Evolutionary conservation across 306 rosid species (phyloP).

Genomic region (Fagus crenata): DNA sequence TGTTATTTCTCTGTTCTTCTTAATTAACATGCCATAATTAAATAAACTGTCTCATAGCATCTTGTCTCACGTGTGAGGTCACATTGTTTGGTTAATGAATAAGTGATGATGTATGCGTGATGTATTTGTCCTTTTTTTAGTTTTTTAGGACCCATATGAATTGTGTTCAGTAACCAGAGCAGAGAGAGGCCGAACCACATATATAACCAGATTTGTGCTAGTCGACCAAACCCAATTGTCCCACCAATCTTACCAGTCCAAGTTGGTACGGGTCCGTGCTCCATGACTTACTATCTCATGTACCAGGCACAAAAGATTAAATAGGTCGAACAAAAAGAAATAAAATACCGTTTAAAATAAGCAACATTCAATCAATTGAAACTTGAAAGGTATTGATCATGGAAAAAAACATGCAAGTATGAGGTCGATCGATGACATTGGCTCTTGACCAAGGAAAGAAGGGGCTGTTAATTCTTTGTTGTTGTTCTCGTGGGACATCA

Average conservation of each 20-base stretch:
- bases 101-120: background rate
- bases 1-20: too few species aligned
- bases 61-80: background rate
- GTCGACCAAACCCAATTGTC: constrained; percentile 24
- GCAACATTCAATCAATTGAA: background rate
- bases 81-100: background rate
- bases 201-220: background rate
- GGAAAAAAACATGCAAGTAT: background rate
- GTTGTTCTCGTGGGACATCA: background rate
- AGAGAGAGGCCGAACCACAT: constrained; percentile 12
- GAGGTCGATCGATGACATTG: background rate
- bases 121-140: background rate
- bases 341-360: background rate
- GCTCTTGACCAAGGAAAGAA: background rate
- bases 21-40: too few species aligned
- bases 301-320: constrained; percentile 6
- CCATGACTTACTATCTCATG: background rate
- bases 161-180: background rate
- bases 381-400: constrained; percentile 17
- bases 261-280: constrained; percentile 49
- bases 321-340: background rate
- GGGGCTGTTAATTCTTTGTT: background rate
- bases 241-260: constrained; percentile 34
- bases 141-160: constrained; percentile 12
- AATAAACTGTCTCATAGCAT: background rate